Conservation (phyloP, 345 rosid genomes). For the Cardamine chenopodiifolia region DNA sequence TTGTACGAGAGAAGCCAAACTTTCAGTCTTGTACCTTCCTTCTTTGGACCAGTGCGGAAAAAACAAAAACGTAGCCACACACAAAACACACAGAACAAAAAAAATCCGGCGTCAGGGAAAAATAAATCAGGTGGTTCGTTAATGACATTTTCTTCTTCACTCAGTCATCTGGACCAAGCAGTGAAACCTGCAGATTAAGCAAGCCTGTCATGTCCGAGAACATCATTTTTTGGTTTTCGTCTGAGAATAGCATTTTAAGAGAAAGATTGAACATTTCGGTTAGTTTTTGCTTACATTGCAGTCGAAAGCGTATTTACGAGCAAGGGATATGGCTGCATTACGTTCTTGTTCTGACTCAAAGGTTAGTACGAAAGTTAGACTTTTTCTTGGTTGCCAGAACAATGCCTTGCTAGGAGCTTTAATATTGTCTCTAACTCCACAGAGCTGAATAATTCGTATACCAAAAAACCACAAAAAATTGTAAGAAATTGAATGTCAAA, state of each 20-base stretch:
- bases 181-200: conserved; percentile 61
- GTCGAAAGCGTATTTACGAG: conserved; percentile 84
- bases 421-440: conserved; percentile 68
- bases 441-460: conserved; percentile 50
- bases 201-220: not conserved
- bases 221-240: not conserved
- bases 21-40: conserved; percentile 31
- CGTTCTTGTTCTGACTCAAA: conserved; percentile 90
- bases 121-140: conserved; percentile 33
- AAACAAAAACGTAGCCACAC: conserved; percentile 9
- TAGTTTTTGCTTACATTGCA: conserved; percentile 63
- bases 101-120: conserved; percentile 19
- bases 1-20: conserved; percentile 32
- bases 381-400: conserved; percentile 96
- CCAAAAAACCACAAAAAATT: not conserved
- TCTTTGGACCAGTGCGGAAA: conserved; percentile 26
- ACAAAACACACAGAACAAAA: conserved; percentile 41
- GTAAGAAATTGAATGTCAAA: conserved; percentile 17
- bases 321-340: conserved; percentile 75
- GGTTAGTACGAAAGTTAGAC: conserved; percentile 67
- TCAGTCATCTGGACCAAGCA: conserved; percentile 81
- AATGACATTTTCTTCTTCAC: conserved; percentile 28
- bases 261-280: not conserved
- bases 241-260: not conserved
- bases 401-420: conserved; percentile 63